Conservation (phyloP, 164 flowering plant genomes). For the Magnolia kwangsiensis region DNA sequence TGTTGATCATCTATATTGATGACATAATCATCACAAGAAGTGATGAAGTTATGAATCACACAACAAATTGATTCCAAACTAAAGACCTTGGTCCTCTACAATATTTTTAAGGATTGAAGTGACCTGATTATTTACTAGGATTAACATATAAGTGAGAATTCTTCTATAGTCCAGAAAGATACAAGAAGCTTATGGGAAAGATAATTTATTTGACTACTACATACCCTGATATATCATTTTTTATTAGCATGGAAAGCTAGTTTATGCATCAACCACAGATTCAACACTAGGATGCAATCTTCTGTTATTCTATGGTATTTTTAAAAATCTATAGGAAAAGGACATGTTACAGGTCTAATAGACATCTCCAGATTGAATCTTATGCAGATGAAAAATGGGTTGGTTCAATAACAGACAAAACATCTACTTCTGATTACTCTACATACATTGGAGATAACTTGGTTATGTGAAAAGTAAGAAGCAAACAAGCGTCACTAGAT, state of each 20-base stretch:
- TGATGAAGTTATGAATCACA: neutral
- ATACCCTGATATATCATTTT: neutral
- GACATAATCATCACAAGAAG: neutral
- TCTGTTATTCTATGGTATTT: neutral
- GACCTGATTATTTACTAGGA: neutral
- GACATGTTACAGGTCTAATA: too few relatives aligned
- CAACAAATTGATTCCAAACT: neutral
- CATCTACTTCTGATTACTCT: too few relatives aligned
- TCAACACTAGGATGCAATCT: neutral
- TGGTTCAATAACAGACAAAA: too few relatives aligned
- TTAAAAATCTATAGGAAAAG: neutral
- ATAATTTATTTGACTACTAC: constrained; percentile 3
- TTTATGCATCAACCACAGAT: neutral
- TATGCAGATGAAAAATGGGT: too few relatives aligned
- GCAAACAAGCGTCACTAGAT: neutral
- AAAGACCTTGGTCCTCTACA: neutral
- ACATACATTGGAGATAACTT: too few relatives aligned
- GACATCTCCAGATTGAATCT: too few relatives aligned
- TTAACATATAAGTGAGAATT: neutral
- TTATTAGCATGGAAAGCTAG: neutral
- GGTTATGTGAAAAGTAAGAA: too few relatives aligned
- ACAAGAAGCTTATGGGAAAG: neutral
- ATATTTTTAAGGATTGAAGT: constrained; percentile 3
- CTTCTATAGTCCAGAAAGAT: neutral
- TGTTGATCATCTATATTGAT: neutral